phyloP scores from a whole-genome alignment of 2,329 filamentous ascomycete genomes.

The Colletotrichum sp. region DNA sequence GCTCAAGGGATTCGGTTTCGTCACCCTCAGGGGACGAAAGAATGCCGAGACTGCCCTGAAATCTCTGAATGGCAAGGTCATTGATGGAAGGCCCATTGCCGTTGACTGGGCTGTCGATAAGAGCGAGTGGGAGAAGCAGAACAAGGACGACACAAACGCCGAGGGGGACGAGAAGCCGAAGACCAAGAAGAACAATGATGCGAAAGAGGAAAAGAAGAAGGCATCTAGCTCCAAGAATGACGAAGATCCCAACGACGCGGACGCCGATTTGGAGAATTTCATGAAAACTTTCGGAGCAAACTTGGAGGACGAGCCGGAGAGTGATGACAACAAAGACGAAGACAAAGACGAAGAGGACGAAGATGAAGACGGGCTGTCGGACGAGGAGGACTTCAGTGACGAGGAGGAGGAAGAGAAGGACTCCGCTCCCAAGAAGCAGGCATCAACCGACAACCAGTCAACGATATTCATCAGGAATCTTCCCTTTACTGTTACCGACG shows the following conservation, averaged over 20 bases:
- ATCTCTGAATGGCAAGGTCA: slow-evolving; percentile 84
- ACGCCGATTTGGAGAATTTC: slow-evolving; percentile 58
- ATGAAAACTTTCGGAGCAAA: slow-evolving; percentile 64
- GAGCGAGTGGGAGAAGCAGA: slow-evolving; percentile 77
- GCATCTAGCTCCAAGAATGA: slow-evolving; percentile 32
- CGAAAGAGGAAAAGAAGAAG: slow-evolving; percentile 35
- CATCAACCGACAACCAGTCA: slow-evolving; percentile 67
- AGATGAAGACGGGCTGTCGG: slow-evolving; percentile 51
- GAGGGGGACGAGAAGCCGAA: slow-evolving; percentile 27
- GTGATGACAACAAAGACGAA: slow-evolving; percentile 52
- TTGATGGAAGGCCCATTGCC: slow-evolving; percentile 87
- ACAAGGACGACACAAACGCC: slow-evolving; percentile 38
- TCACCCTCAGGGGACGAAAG: slow-evolving; percentile 84
- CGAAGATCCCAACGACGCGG: slow-evolving; percentile 44
- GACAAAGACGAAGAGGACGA: slow-evolving; percentile 48
- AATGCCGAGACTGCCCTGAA: slow-evolving; percentile 91
- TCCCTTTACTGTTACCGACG: slow-evolving; percentile 86
- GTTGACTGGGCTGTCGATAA: slow-evolving; percentile 98
- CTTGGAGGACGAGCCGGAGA: slow-evolving; percentile 61
- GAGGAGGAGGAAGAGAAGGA: slow-evolving; percentile 38
- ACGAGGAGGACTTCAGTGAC: slow-evolving; percentile 44
- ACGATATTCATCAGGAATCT: slow-evolving; percentile 95
- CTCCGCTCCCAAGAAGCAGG: slow-evolving; percentile 37
- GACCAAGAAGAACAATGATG: slow-evolving; percentile 39
- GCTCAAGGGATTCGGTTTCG: slow-evolving; percentile 90